phyloP scores from a whole-genome alignment of 352 stramenopile species.

The Phytophthora colocasiae region DNA sequence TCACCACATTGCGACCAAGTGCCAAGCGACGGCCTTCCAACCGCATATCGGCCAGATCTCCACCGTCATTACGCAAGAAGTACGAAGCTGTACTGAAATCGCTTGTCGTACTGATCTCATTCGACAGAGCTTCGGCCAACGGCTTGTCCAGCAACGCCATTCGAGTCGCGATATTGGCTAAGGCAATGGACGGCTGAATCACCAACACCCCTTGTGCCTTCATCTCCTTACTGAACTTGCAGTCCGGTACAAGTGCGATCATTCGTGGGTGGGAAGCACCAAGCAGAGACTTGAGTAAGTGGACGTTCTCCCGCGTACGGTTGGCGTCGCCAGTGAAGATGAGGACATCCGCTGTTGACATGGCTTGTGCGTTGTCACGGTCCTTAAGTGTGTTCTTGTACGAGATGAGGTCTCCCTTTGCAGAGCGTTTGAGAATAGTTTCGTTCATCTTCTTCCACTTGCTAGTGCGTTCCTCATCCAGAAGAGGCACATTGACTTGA shows the following conservation, averaged over 20 bases:
- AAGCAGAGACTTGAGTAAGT: constrained; percentile 51
- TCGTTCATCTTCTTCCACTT: constrained; percentile 76
- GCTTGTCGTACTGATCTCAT: constrained; percentile 58
- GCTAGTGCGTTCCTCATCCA: constrained; percentile 62
- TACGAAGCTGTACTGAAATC: constrained; percentile 66
- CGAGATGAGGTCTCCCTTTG: constrained; percentile 70
- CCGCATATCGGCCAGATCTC: constrained; percentile 51
- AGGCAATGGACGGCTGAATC: constrained; percentile 71
- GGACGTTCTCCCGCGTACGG: constrained; percentile 60
- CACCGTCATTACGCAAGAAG: constrained; percentile 54
- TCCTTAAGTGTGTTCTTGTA: constrained; percentile 76
- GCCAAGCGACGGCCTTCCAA: constrained; percentile 50
- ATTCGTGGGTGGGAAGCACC: constrained; percentile 56
- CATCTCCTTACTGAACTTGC: constrained; percentile 57
- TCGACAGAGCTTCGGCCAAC: constrained; percentile 45
- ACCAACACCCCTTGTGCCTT: constrained; percentile 41
- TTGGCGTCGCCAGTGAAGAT: constrained; percentile 66
- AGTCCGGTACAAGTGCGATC: constrained; percentile 64
- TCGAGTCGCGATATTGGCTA: constrained; percentile 74
- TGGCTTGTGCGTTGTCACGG: constrained; percentile 39
- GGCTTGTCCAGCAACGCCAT: constrained; percentile 67
- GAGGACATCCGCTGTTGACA: constrained; percentile 60
- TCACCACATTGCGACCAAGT: constrained; percentile 64
- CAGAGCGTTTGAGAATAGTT: constrained; percentile 52
- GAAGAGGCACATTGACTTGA: constrained; percentile 63